A percentile compares a stretch with the other conserved stretches of the same genome.
Evolutionary conservation across 2,329 filamentous ascomycete species (phyloP).

Genomic region (Epichloe glyceriae): DNA sequence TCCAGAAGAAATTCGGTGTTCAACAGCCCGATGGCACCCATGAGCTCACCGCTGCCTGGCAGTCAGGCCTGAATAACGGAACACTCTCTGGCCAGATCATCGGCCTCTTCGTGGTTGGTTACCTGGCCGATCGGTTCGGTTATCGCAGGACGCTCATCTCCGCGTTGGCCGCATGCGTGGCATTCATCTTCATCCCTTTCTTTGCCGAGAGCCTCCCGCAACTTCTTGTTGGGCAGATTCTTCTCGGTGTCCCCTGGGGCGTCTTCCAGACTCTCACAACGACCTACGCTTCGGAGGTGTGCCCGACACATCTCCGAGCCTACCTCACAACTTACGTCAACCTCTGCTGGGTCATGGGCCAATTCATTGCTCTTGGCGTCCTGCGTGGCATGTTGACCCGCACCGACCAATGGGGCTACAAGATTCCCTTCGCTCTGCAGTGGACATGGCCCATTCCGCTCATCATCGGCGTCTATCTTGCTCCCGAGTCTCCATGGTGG

Average conservation of each 20-base stretch:
- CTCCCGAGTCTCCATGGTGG: constrained; percentile 39
- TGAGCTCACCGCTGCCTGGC: constrained; percentile 37
- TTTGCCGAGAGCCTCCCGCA: constrained; percentile 28
- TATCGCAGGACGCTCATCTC: constrained; percentile 35
- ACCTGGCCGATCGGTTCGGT: constrained; percentile 32
- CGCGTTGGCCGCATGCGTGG: constrained; percentile 24
- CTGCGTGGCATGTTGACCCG: constrained; percentile 26
- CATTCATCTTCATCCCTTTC: constrained; percentile 36
- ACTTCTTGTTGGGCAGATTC: constrained; percentile 31
- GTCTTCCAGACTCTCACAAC: constrained; percentile 33
- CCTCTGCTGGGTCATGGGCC: constrained; percentile 37
- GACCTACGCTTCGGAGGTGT: constrained; percentile 36
- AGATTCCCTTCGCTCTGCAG: constrained; percentile 35
- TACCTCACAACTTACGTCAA: constrained; percentile 37
- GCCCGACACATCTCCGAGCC: constrained; percentile 30
- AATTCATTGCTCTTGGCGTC: constrained; percentile 31
- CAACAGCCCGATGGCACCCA: constrained; percentile 24
- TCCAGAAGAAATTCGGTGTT: constrained; percentile 26
- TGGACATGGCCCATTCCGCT: constrained; percentile 36
- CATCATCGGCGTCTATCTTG: constrained; percentile 27
- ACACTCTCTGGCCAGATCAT: constrained; percentile 35
- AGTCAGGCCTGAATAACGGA: constrained; percentile 36
- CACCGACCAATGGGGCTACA: constrained; percentile 29
- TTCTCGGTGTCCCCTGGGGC: constrained; percentile 34
- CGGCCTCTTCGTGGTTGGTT: constrained; percentile 36